phyloP scores from a whole-genome alignment of 768 basidiomycete species.

The Suillus decipiens region DNA sequence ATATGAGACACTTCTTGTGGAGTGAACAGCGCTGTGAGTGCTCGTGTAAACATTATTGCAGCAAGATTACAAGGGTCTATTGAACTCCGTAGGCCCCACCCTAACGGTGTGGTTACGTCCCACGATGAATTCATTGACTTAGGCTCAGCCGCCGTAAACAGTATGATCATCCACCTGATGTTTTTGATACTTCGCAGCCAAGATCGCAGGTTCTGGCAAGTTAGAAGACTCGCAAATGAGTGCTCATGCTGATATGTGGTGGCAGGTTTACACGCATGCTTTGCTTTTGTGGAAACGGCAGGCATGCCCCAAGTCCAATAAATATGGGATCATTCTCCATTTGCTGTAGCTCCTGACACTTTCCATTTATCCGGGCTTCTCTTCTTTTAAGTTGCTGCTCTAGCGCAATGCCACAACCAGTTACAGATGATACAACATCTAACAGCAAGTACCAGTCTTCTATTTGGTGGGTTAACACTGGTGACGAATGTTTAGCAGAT shows the following conservation, averaged over 20 bases:
- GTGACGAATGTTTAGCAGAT: background rate
- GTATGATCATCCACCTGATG: background rate
- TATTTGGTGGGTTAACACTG: background rate
- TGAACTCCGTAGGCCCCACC: background rate
- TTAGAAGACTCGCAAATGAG: background rate
- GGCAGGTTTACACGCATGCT: background rate
- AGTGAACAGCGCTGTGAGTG: background rate
- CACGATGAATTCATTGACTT: background rate
- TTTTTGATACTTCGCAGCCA: background rate
- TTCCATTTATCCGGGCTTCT: background rate
- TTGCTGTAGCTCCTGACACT: background rate
- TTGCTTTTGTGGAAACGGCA: background rate
- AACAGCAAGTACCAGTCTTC: background rate
- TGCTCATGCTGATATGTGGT: background rate
- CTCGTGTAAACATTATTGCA: background rate
- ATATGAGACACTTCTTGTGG: background rate
- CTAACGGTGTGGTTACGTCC: background rate
- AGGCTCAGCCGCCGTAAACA: background rate
- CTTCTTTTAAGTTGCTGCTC: background rate
- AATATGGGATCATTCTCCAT: background rate
- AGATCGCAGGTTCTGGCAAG: background rate
- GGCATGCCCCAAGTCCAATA: background rate
- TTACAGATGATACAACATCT: background rate
- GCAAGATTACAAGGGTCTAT: background rate
- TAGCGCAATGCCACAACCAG: background rate